Base-by-base conservation (phyloP, 441 rosid species). In the Euphorbia corollata region DNA sequence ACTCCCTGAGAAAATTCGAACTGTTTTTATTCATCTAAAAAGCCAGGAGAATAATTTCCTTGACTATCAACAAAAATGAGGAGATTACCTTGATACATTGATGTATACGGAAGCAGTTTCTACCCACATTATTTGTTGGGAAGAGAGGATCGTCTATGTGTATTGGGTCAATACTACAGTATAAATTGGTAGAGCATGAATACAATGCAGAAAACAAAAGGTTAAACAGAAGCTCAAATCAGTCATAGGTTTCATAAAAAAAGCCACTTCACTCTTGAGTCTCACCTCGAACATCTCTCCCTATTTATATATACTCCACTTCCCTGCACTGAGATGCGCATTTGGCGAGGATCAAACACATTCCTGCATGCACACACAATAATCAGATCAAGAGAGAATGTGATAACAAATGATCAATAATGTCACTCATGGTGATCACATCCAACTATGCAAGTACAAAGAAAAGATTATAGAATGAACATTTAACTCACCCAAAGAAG, bases 71-170 rank as follows among this genome's bases (percentile, higher is more conserved):
- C 47, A 36, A 23, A 57, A 20, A 41, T 27, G n/a, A 66, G 23
- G 55, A 43, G 65, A 84, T 73, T 62, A 87, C 99, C 96, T 94
- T 94, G 71, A 91, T 94, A 74, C 99, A 94, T 72, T 94, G 99
- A 85, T 94, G 99, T 85, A 94, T 88, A 16, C 99, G 88, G 64
- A 94, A 94, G 82, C 99, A 94, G 79, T 94, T 94, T 83, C 99
- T 87, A 79, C 99, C 99, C 55, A 94, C 91, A 74, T 94, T 91
- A 78, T 94, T 94, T 73, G 86, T 80, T 73, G 97, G 98, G 73
- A 88, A 94, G 80, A 90, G 92, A 56, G 98, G 99, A 75, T 94
- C 98, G 59, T 94, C 99, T 19, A 91, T 85, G 86, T 91, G 97
- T 79, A 94, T 82, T 54, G 99, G 99, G 84, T 94, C 98, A 61